Evolutionary conservation across 495 filamentous ascomycete genomes (phyloP).

Genomic region (Tuber borchii): DNA sequence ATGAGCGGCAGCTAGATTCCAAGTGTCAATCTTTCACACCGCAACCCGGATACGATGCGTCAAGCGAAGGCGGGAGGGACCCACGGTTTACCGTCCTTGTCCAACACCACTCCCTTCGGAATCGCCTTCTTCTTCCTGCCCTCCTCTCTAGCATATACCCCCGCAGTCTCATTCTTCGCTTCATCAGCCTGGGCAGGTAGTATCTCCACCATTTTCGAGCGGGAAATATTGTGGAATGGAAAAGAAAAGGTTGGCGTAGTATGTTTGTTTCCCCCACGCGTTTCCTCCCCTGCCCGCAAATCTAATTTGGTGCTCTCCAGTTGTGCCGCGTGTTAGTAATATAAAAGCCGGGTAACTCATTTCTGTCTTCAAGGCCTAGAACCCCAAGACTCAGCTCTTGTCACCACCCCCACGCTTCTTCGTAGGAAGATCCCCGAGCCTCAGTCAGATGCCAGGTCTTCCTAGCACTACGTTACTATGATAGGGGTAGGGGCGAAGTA

Average conservation of each 20-base stretch:
- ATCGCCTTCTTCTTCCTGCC: constrained; percentile 36
- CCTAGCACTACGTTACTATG: too few relatives aligned
- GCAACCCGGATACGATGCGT: background rate
- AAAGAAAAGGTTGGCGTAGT: background rate
- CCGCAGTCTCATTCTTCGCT: constrained; percentile 14
- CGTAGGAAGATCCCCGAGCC: too few relatives aligned
- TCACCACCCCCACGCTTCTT: too few relatives aligned
- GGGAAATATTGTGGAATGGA: background rate
- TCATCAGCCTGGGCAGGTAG: constrained; percentile 9
- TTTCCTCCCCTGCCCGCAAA: too few relatives aligned
- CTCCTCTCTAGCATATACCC: background rate
- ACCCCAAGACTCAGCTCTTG: too few relatives aligned
- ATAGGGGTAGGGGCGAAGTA: too few relatives aligned
- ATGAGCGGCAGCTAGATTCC: constrained; percentile 69
- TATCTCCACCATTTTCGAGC: constrained; percentile 17
- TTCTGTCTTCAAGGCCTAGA: too few relatives aligned
- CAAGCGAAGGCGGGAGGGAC: constrained; percentile 39
- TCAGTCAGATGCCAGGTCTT: too few relatives aligned
- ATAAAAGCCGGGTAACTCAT: background rate
- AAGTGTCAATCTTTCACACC: background rate
- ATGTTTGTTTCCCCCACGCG: background rate
- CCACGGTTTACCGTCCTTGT: constrained; percentile 94
- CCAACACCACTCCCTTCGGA: constrained; percentile 72
- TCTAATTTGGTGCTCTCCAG: too few relatives aligned
- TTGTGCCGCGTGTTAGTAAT: background rate